A percentile compares a stretch with the other conserved stretches of the same genome.
These are phyloP conservation scores for Falciphora oryzae DNA, from an alignment of 2,329 filamentous ascomycete species.

Conservation along the genomic window DNA sequence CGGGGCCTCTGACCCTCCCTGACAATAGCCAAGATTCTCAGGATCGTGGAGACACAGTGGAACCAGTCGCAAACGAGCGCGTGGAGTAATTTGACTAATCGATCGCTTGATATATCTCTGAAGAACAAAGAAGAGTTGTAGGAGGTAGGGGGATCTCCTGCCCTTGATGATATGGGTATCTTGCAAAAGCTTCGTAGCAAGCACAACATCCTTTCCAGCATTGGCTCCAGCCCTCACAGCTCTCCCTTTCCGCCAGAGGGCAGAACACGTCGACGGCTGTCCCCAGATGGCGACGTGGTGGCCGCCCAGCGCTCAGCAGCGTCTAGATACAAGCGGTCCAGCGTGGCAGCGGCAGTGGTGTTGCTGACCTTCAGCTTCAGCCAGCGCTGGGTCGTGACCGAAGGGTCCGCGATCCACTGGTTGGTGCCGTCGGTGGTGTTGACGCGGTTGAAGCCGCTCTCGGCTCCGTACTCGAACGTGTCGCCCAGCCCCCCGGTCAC, in stretches of 20 bases:
- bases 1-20: too few relatives aligned
- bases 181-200: too few relatives aligned
- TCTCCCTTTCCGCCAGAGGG: not conserved
- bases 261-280: not conserved
- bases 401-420: constrained; percentile 33
- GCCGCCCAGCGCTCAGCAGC: not conserved
- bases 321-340: constrained; percentile 7
- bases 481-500: constrained; percentile 29
- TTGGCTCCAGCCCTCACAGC: not conserved
- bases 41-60: too few relatives aligned
- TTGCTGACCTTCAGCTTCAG: constrained; percentile 23
- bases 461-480: constrained; percentile 31
- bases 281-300: not conserved
- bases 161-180: too few relatives aligned
- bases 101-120: too few relatives aligned
- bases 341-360: constrained; percentile 1
- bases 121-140: too few relatives aligned
- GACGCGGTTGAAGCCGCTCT: constrained; percentile 35
- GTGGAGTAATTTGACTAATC: too few relatives aligned
- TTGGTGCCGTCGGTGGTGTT: constrained; percentile 32
- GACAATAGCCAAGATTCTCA: too few relatives aligned
- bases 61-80: too few relatives aligned
- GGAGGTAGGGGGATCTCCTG: too few relatives aligned
- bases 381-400: constrained; percentile 33
- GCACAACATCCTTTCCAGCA: not conserved